These are phyloP conservation scores for Peronospora destructor DNA, from an alignment of 352 stramenopile genomes.

Conservation along the genomic window DNA sequence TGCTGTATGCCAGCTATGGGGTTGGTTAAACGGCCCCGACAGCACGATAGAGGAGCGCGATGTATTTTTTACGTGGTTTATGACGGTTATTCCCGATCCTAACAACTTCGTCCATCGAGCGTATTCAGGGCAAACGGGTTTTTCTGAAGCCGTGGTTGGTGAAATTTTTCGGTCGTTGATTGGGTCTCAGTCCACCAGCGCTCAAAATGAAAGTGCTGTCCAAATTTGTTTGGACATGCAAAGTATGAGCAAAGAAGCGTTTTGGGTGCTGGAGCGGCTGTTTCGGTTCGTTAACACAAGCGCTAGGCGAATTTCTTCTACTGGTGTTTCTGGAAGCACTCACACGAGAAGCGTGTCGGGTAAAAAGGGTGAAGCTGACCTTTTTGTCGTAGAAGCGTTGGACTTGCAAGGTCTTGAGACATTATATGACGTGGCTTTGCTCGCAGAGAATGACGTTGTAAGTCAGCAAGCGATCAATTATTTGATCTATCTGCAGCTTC, in stretches of 20 bases:
- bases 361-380: constrained; percentile 17
- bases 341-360: constrained; percentile 7
- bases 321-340: constrained; percentile 20
- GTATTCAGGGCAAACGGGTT: constrained; percentile 52
- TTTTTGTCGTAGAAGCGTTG: constrained; percentile 54
- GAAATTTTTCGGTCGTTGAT: constrained; percentile 51
- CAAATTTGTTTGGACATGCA: constrained; percentile 44
- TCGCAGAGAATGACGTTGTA: constrained; percentile 33
- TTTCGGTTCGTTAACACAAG: constrained; percentile 64
- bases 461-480: constrained; percentile 57
- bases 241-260: constrained; percentile 45
- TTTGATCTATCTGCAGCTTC: constrained; percentile 62
- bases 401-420: constrained; percentile 54
- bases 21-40: constrained; percentile 37
- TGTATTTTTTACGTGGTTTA: constrained; percentile 76
- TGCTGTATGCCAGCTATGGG: constrained; percentile 54
- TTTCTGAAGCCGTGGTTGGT: constrained; percentile 40
- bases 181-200: constrained; percentile 11
- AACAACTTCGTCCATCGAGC: constrained; percentile 66
- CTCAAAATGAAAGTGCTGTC: constrained; percentile 7
- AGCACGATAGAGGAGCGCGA: constrained; percentile 35
- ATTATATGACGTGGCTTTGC: constrained; percentile 47
- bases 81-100: constrained; percentile 51
- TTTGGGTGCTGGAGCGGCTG: constrained; percentile 48
- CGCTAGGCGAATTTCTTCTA: constrained; percentile 32